Base-by-base conservation (phyloP, 305 asterid species). In the Fraxinus baroniana region DNA sequence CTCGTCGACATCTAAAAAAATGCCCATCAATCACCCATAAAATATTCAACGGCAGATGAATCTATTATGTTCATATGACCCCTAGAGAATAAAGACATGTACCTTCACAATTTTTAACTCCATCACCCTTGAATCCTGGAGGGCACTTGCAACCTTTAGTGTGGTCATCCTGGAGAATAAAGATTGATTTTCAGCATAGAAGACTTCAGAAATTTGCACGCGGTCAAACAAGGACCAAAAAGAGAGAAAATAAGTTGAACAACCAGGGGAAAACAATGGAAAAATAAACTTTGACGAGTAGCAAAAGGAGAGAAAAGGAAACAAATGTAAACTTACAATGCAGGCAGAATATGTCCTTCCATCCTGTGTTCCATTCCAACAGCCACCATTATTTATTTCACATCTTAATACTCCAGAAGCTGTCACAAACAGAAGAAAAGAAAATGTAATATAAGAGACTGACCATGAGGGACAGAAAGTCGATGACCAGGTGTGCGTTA, bases 121-220 rank as follows among this genome's bases (percentile, higher is more conserved):
- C 98, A 60, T 96, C 98, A 18, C 99, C 99, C 88, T 46, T 91
- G 92, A 96, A 96, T 78, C 99, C 99, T 75, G 93, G 91, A 15
- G 98, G 99, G 78, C 99, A 96, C 39, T 87, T 86, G 91, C 99
- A 96, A 60, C 98, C 98, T 79, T 93, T 92, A n/a, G 95, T 88
- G 9, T 84, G 93, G 78, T 91, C 97, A 39, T 93, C 98, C 98
- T 93, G 89, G 78, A 87, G 83, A 78, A 94, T 33, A 44, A 33
- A 24, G 71, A 66, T 52, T 44, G 18, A 52, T 30, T 26, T 35
- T 77, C 55, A 83, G 68, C 71, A 41, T 30, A 26, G 26, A 41
- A 28, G 78, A n/a, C n/a, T n/a, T n/a, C 28, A 2, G 64, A 39
- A 46, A 24, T 78, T n/a, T 46, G 30, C 39, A 9, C 41, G 26